Base-by-base conservation (phyloP, 202 grass and related monocot genomes). In the Dendrocalamus latiflorus region DNA sequence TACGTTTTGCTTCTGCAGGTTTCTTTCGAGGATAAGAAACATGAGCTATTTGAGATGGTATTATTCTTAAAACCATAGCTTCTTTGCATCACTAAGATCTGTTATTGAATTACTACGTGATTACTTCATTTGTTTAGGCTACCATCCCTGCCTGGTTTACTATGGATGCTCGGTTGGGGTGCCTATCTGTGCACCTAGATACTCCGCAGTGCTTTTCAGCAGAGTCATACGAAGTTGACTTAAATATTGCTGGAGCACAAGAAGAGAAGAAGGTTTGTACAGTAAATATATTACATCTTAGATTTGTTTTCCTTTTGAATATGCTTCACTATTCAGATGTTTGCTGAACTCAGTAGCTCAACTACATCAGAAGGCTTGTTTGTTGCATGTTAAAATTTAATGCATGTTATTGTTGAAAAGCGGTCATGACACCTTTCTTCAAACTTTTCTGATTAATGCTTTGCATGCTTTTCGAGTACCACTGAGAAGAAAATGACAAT, bases 31-130 rank as follows among this genome's bases (percentile, higher is more conserved):
- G 90, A 98, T 78, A 98, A 93, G 75, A 98, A 95, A 90, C 92
- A 95, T 28, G 95, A 98, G 65, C 73, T 98, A 70, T 98, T 95
- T 93, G 95, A 98, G 86, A 94, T 92, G 95, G 95, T 95, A 93
- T 79, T 57, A 55, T 72, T 84, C 33, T 70, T 69, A 63, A 47
- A 65, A 47, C 47, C 15, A 17, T 50, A 17, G 47, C 5, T 17
- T 50, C 18, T 36, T n/a, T 56, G n/a, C n/a, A 9, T 56, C 53
- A 56, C 9, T 9, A 56, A 9, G 20, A 56, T 56, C 20, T 56
- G 20, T 56, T 21, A 56, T 56, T 56, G 53, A n/a, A 21, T 56
- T 21, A 56, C 53, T 56, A 56, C 6, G 53, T 21, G n/a, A 56
- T 22, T 87, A 59, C 70, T 83, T 43, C 33, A 76, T 76, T 86